These are phyloP conservation scores for Talaromyces sp. DNA, from an alignment of 2,329 filamentous ascomycete species.

Conservation along the genomic window DNA sequence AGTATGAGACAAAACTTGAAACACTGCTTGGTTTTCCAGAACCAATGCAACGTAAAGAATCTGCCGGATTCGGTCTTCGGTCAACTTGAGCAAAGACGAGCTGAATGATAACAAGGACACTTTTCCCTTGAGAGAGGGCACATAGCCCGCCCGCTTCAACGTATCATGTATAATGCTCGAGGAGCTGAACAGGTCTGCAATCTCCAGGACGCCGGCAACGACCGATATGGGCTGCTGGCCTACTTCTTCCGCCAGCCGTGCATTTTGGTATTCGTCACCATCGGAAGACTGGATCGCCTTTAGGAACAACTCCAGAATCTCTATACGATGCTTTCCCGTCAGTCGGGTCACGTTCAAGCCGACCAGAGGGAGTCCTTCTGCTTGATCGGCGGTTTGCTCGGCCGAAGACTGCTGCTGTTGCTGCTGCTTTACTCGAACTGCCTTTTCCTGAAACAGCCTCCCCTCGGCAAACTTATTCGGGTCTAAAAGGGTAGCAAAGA, in stretches of 20 bases:
- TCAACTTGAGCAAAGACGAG: conserved; percentile 23
- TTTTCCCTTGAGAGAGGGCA: conserved; percentile 25
- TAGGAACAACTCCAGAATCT: conserved; percentile 31
- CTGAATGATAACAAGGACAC: conserved; percentile 21
- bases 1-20: conserved; percentile 28
- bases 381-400: background rate
- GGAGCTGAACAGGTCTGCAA: conserved; percentile 33
- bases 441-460: conserved; percentile 26
- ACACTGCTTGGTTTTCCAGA: conserved; percentile 23
- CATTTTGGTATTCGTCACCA: conserved; percentile 14
- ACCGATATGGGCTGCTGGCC: conserved; percentile 25
- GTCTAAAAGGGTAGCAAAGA: conserved; percentile 38
- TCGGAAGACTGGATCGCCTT: conserved; percentile 24
- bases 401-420: background rate
- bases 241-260: conserved; percentile 21
- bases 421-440: conserved; percentile 8
- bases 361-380: conserved; percentile 23
- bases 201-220: conserved; percentile 27
- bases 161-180: conserved; percentile 19
- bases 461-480: conserved; percentile 41
- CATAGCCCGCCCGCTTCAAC: conserved; percentile 23
- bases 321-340: conserved; percentile 23
- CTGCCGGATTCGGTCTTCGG: conserved; percentile 37
- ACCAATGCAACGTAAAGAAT: conserved; percentile 33
- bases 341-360: conserved; percentile 23